Base-by-base conservation (phyloP, 2,329 filamentous ascomycete species). In the Microcyclospora tardicrescens region DNA sequence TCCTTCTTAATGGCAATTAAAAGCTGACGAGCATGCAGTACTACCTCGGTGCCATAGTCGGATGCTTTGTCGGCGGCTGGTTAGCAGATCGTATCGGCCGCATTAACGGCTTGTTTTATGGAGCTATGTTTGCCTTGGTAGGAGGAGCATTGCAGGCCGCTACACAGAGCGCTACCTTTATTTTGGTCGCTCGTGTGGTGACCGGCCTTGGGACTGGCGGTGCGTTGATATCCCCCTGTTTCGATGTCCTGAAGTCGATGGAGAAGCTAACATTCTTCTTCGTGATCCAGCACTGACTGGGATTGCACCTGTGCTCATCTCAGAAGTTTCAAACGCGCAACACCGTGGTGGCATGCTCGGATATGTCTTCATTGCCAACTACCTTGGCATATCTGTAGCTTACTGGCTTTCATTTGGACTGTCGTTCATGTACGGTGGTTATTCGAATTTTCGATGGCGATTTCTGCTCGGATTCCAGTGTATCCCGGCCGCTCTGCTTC, bases 51-150 rank as follows among this genome's bases (percentile, higher is more conserved):
- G 62, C 60, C 13, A 67, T 71, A 40, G 63, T 66, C 37, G 68
- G 67, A 10, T 71, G 67, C 47, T 70, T 71, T 45, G 50, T 59
- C 10, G 68, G 68, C 10, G 68, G 61, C 8, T 66, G 65, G 63
- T 52, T 66, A 14, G 71, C 66, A n/a, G 71, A 74, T 47, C 61
- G 60, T 14, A 62, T 71, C 29, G 71, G 71, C n/a, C 67, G 71
- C 24, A 71, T 69, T 47, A 68, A 66, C 39, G 67, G 66, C 35
- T 54, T 72, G 32, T 61, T 71, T 37, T 53, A 66, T 19, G 67
- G 67, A 1, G 58, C 67, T 1, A 38, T 65, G 28, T 68, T 71
- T 45, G 65, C 66, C 2, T 50, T 72, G 5, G 42, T 72, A 3
- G 69, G 70, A 9, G 70, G 65, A 12, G 64, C 64, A 2, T 53